These are phyloP conservation scores for Yamadazyma laniorum DNA, from an alignment of 805 yeast genomes.

Conservation along the genomic window DNA sequence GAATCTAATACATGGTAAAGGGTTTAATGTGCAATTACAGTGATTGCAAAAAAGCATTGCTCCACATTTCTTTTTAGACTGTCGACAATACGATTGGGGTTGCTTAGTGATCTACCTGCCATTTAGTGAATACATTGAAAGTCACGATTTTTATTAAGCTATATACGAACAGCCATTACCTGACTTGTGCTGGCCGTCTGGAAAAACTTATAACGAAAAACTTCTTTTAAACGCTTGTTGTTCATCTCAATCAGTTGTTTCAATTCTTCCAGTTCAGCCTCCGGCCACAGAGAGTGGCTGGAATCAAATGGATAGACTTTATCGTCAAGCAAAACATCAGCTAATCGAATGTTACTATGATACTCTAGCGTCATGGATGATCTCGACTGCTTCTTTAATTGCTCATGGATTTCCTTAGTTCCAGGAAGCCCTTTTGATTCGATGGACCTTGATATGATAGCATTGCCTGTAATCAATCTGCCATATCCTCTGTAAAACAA, in stretches of 20 bases:
- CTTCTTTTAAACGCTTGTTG: background rate
- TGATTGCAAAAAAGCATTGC: too few relatives aligned
- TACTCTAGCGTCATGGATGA: slow-evolving; percentile 2
- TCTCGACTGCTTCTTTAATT: slow-evolving; percentile 1
- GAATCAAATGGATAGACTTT: slow-evolving; percentile 3
- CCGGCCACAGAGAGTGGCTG: too few relatives aligned
- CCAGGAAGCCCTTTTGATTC: background rate
- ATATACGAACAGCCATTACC: too few relatives aligned
- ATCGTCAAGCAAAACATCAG: background rate
- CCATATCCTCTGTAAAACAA: slow-evolving; percentile 2
- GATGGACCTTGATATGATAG: slow-evolving; percentile 3
- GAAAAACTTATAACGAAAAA: background rate
- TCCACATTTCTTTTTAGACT: too few relatives aligned
- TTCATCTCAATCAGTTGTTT: background rate
- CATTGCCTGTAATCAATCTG: background rate
- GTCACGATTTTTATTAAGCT: too few relatives aligned
- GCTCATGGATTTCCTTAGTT: background rate
- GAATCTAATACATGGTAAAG: too few relatives aligned
- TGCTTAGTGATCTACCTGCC: too few relatives aligned
- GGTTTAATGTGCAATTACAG: too few relatives aligned
- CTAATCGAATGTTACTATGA: background rate
- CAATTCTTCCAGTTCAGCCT: background rate
- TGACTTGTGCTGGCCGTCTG: too few relatives aligned
- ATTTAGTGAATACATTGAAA: too few relatives aligned
- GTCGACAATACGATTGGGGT: too few relatives aligned